A percentile compares a stretch with the other conserved stretches of the same genome.
Conservation (phyloP, 2,329 filamentous ascomycete species). For the Didymella arachidicola region DNA sequence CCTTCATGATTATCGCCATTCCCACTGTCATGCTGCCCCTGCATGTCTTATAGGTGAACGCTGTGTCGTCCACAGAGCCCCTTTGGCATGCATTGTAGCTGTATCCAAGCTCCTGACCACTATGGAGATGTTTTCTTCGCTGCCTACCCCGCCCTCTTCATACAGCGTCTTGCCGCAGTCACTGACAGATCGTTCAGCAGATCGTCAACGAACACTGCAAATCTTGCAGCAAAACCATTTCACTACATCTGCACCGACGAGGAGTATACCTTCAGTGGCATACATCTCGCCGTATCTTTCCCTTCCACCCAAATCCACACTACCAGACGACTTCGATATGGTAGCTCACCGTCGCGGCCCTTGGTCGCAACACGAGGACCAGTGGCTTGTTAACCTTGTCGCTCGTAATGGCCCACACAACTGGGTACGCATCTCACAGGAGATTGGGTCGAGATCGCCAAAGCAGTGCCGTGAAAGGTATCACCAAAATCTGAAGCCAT, state of each 20-base stretch:
- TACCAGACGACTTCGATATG: slow-evolving; percentile 44
- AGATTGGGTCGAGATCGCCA: slow-evolving; percentile 78
- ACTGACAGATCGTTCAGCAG: slow-evolving; percentile 9
- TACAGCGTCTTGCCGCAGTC: slow-evolving; percentile 2
- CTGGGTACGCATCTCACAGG: slow-evolving; percentile 86
- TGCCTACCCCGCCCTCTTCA: slow-evolving; percentile 1
- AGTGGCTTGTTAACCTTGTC: slow-evolving; percentile 73
- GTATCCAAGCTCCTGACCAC: neutral
- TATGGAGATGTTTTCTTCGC: neutral
- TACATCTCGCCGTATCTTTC: slow-evolving; percentile 9
- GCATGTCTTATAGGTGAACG: neutral
- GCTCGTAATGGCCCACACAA: slow-evolving; percentile 77
- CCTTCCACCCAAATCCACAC: slow-evolving; percentile 2
- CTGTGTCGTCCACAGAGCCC: neutral
- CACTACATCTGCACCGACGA: neutral
- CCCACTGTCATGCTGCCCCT: neutral
- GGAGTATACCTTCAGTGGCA: slow-evolving; percentile 9
- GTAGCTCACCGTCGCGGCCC: slow-evolving; percentile 75
- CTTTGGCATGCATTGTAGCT: no score
- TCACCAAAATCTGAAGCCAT: slow-evolving; percentile 90
- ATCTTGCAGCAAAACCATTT: neutral
- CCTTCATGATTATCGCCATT: neutral
- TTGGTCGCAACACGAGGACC: slow-evolving; percentile 82
- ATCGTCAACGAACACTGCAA: neutral
- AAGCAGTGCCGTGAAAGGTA: slow-evolving; percentile 96